phyloP scores from a whole-genome alignment of 306 rosid genomes.

The Ziziphus jujuba region DNA sequence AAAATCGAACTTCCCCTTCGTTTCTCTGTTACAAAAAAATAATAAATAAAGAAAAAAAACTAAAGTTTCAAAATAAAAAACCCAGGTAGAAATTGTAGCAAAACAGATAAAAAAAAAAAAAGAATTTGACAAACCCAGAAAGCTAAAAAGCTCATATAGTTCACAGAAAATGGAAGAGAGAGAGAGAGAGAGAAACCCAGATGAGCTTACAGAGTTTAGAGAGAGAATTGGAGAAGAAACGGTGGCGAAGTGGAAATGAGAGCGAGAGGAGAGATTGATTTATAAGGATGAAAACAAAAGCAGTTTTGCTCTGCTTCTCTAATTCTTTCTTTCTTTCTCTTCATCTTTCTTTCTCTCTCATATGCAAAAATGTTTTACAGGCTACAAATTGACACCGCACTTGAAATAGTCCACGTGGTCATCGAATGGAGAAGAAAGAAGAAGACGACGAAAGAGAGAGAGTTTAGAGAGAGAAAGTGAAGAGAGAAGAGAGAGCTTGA shows the following conservation, averaged over 20 bases:
- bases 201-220: slow-evolving; percentile 10
- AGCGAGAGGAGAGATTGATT: neutral
- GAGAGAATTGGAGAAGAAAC: neutral
- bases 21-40: neutral
- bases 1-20: neutral
- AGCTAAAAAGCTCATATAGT: neutral
- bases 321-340: neutral
- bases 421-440: slow-evolving; percentile 8
- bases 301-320: neutral
- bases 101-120: too few species aligned
- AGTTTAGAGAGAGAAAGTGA: neutral
- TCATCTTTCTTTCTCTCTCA: neutral
- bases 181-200: slow-evolving; percentile 4
- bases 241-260: neutral
- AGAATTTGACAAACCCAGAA: neutral
- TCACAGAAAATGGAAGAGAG: neutral
- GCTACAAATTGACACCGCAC: slow-evolving; percentile 22
- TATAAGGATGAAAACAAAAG: neutral
- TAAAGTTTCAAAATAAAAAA: too few species aligned
- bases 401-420: slow-evolving; percentile 30
- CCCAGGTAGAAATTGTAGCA: neutral
- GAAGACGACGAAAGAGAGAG: neutral
- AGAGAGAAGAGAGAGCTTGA: neutral
- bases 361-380: neutral
- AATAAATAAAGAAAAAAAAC: neutral